These are phyloP conservation scores for Dittrichia graveolens DNA, from an alignment of 129 eudicot genomes.

Conservation along the genomic window DNA sequence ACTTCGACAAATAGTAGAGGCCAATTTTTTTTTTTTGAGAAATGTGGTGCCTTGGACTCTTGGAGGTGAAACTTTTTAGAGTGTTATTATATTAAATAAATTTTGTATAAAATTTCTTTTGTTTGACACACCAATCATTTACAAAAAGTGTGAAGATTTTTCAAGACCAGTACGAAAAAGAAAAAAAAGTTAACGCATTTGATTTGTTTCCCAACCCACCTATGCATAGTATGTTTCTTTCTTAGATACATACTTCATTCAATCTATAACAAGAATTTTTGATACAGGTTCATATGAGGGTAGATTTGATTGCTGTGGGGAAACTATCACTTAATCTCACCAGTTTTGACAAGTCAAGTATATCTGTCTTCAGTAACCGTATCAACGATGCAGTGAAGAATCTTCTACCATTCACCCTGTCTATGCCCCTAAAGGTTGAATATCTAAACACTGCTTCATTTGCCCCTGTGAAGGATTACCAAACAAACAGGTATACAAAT, in stretches of 20 bases:
- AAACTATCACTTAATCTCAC: conserved; percentile 80
- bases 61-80: too few relatives aligned
- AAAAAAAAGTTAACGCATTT: not conserved
- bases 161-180: not conserved
- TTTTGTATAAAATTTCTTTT: not conserved
- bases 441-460: conserved; percentile 68
- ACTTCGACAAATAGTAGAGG: too few relatives aligned
- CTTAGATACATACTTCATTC: not conserved
- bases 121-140: not conserved
- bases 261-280: conserved; percentile 1
- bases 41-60: too few relatives aligned
- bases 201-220: not conserved
- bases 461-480: conserved; percentile 82
- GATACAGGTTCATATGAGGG: conserved; percentile 78
- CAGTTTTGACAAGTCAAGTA: conserved; percentile 59
- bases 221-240: not conserved
- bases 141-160: not conserved
- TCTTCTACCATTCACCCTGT: conserved; percentile 71
- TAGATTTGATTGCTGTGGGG: conserved; percentile 73
- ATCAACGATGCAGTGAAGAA: conserved; percentile 47
- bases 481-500: conserved; percentile 64
- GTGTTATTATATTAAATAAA: not conserved
- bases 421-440: conserved; percentile 68
- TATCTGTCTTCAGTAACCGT: conserved; percentile 58
- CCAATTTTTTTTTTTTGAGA: too few relatives aligned